Evolutionary conservation across 2,329 filamentous ascomycete species (phyloP), one percentile per base, ranked within the genome.

Genomic region (Claviceps spartinae): DNA sequence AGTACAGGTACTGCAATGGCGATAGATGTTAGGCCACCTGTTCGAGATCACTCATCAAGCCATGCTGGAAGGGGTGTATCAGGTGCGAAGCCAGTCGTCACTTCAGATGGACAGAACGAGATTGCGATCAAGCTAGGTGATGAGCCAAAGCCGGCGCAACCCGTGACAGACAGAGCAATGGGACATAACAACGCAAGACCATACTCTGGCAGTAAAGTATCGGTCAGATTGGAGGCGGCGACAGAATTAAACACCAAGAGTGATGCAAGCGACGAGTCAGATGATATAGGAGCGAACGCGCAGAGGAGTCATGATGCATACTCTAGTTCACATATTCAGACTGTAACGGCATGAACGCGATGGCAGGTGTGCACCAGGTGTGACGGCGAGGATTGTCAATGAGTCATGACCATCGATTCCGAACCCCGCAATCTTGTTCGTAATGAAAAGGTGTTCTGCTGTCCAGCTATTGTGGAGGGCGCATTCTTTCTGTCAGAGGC

Each of bases 1-100:
- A 86, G 82, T 57, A 74, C 75, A 14, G 85, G 81, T 65, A 85
- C 82, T 11, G 78, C 81, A 18, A 85, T 83, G 2, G 80, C 80
- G 1, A 72, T 75, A 58, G 86, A 82, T 59, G 83, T 83, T 61
- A 73, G 77, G 41, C 78, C 83, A 41, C 67, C 83, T 36, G 78
- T 82, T 59, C 69, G 77, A 44, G 81, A 78, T 58, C 81, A 78
- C 61, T 77, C 78, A 16, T 73, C 76, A 1, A 72, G 74, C 7
- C 73, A 78, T 51, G 68, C 71, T 30, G 67, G 71, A 44, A 71
- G 72, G 56, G 67, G 67, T 45, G 63, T 62, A 3, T 66, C 67
- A 16, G 68, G 68, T 16, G 71, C 70, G 5, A 65, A 64, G 51
- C 63, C 78, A 37, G 66, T 67, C 1, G 66, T 76, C 30, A 74